Base-by-base conservation (phyloP, 331 rosid species). In the Erythrophleum ivorense region DNA sequence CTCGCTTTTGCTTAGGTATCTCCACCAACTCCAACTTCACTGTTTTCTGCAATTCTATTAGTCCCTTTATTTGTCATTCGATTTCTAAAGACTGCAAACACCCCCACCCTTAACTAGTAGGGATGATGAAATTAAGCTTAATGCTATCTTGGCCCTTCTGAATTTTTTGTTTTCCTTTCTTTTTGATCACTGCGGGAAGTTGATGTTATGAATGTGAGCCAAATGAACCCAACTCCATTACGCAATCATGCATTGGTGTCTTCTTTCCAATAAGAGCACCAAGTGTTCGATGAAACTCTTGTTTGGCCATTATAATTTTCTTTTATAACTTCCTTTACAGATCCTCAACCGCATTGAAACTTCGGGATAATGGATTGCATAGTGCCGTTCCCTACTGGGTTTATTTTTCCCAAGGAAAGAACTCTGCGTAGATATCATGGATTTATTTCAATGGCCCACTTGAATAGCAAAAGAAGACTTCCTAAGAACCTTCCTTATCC, bases 401-500 rank as follows among this genome's bases (percentile, higher is more conserved):
- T 15, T 81, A 59, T 83, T 78, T 48, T 68, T 80, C 79, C 87
- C 1, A 50, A 50, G 33, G 78, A 31, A 21, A 84, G 46, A 71
- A 60, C 54, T 67, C 60, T 46, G 62, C 36, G 75, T 43, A 67
- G 71, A 71, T 60, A 64, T 52, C 73, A 60, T 13, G 76, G 80
- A 57, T 46, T 80, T 80, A 69, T 59, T 72, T 62, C 79, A 34
- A 74, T 79, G 86, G 89, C 84, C 49, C 83, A 53, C 84, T 81
- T 86, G 38, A 85, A 69, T 50, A 60, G 84, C 45, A 90, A 87
- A 76, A 87, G 70, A 75, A 81, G 54, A 43, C 82, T 81, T 0
- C 87, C 94, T 31, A 90, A 89, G 87, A 86, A 94, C 75, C 79
- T 86, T 46, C 87, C 79, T 14, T 80, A 80, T 81, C 94, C 90